These are phyloP conservation scores for Ophiostoma fasciatum DNA, from an alignment of 2,329 filamentous ascomycete genomes.

Conservation along the genomic window DNA sequence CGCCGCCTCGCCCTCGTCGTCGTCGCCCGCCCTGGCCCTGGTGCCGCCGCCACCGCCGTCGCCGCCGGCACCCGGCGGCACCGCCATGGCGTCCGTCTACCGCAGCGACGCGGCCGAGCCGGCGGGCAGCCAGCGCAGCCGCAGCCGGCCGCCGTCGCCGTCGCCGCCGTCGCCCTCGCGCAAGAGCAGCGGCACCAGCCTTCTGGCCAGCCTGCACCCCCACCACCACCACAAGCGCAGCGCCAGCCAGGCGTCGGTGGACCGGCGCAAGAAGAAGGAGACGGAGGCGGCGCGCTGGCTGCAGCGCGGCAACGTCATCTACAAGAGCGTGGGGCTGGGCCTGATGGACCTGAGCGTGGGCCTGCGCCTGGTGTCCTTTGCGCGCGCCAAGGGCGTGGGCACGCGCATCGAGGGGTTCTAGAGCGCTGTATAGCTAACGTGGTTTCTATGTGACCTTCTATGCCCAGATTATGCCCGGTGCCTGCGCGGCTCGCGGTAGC, in stretches of 20 bases:
- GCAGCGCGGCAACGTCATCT: slow-evolving; percentile 48
- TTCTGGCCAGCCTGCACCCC: slow-evolving; percentile 5
- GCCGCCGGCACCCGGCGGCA: too few relatives aligned
- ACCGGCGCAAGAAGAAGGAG: slow-evolving; percentile 20
- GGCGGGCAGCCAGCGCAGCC: slow-evolving; percentile 8
- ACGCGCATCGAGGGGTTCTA: slow-evolving; percentile 38
- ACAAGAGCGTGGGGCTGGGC: slow-evolving; percentile 53
- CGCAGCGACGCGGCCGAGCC: background rate
- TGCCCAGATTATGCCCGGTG: too few relatives aligned
- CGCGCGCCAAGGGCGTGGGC: slow-evolving; percentile 39
- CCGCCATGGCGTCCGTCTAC: slow-evolving; percentile 8
- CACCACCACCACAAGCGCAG: slow-evolving; percentile 15
- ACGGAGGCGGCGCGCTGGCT: slow-evolving; percentile 41
- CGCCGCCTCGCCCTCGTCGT: slow-evolving; percentile 4
- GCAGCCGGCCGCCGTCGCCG: slow-evolving; percentile 4
- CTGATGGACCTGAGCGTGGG: slow-evolving; percentile 53
- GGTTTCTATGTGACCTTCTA: too few relatives aligned
- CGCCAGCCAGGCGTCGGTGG: slow-evolving; percentile 16
- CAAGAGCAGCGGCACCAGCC: slow-evolving; percentile 2
- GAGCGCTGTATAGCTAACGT: too few relatives aligned
- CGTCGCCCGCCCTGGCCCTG: too few relatives aligned
- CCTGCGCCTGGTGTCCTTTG: slow-evolving; percentile 39
- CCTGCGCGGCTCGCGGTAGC: too few relatives aligned
- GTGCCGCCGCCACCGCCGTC: too few relatives aligned
- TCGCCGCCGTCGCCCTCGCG: too few relatives aligned